A percentile compares a stretch with the other conserved stretches of the same genome.
Conservation (phyloP, 176 grass and related monocot species). For the Oryza glaberrima region DNA sequence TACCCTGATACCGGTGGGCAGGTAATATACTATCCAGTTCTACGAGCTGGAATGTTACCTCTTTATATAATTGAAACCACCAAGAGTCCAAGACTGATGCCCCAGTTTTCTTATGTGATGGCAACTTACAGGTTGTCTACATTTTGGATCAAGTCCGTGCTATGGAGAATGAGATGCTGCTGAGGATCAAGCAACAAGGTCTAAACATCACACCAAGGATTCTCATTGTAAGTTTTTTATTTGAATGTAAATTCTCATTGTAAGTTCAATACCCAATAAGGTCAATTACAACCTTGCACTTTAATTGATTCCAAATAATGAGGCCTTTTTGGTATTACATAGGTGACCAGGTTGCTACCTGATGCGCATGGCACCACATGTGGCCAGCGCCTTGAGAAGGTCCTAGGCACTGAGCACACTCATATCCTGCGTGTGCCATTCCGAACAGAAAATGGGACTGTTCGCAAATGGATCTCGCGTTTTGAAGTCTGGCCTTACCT, state of each 20-base stretch:
- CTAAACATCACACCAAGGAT: slow-evolving; percentile 73
- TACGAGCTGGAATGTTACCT: neutral
- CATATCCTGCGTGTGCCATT: slow-evolving; percentile 83
- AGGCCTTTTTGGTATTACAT: slow-evolving; percentile 4
- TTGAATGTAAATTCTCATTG: slow-evolving; percentile 53
- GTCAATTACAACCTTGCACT: neutral
- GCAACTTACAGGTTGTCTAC: slow-evolving; percentile 65
- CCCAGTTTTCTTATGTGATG: neutral
- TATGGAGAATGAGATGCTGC: slow-evolving; percentile 78
- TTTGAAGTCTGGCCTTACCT: slow-evolving; percentile 92
- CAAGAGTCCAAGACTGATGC: neutral
- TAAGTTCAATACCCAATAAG: slow-evolving; percentile 43
- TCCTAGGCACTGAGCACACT: slow-evolving; percentile 80
- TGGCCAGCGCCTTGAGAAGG: slow-evolving; percentile 75
- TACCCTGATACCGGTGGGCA: slow-evolving; percentile 84
- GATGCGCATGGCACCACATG: slow-evolving; percentile 78
- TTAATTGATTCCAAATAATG: neutral
- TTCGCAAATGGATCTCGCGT: slow-evolving; percentile 83
- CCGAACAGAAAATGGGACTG: slow-evolving; percentile 63
- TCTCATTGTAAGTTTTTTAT: slow-evolving; percentile 62
- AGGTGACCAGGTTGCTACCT: slow-evolving; percentile 75
- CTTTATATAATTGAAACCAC: neutral
- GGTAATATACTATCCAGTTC: slow-evolving; percentile 35
- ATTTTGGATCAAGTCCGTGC: slow-evolving; percentile 91
- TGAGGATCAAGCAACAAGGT: slow-evolving; percentile 78